Evolutionary conservation across 495 filamentous ascomycete genomes (phyloP), one percentile per base, ranked within the genome.

Genomic region (Xylaria curta): DNA sequence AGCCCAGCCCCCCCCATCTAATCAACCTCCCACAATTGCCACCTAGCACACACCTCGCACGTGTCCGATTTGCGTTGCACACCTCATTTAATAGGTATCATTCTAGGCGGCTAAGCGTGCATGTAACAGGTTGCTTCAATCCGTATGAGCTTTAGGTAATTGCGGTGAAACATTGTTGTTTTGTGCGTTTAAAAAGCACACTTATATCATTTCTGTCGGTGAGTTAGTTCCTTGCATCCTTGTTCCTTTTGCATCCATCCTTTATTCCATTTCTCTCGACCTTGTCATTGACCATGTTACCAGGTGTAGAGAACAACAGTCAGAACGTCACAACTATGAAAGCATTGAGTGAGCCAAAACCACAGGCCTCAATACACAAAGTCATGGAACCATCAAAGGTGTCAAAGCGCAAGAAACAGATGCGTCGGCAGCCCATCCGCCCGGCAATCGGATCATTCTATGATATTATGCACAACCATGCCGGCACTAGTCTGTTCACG

Each of bases 381-480:
- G 17, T 28, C 60, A 42, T 13, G 40, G 53, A 40, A 5, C 63
- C 75, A 69, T 38, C 66, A 24, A 26, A 36, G 33, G 68, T 53
- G 42, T 66, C 42, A 44, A 72, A 73, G 70, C 73, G 38, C 49
- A 78, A 47, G 49, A 65, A 31, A 26, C 40, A n/a, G n/a, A n/a
- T 46, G 33, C 40, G 66, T 53, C 72, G 58, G 60, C 74, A 47
- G 60, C 70, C 80, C 24, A 78, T 72, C 17, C 72, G 74, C 2
- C 81, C 84, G 28, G 77, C 83, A 58, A 71, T 75, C 13, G 82
- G 83, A 31, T 87, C 85, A 4, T 70, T 87, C 33, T 85, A 84
- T 68, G 83, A 84, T 73, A 85, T 82, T 69, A 80, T 86, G 72
- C 79, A 82, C 66, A 78, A 84, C 46, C 28, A 86, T 75, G 78